phyloP scores from a whole-genome alignment of 2,329 filamentous ascomycete species.

The Fusarium sp. region DNA sequence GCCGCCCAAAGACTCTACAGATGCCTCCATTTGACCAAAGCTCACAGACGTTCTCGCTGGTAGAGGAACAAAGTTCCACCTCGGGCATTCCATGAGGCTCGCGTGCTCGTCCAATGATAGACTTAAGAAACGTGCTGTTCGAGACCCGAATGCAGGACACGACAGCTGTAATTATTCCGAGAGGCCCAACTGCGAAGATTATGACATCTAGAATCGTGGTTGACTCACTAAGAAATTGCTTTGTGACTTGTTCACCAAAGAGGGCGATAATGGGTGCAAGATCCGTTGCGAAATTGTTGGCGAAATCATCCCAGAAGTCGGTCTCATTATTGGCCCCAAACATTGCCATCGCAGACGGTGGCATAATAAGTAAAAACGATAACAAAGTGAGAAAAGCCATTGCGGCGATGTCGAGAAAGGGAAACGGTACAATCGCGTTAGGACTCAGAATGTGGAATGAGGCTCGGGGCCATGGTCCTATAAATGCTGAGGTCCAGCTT shows the following conservation, averaged over 20 bases:
- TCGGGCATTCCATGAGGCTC: not conserved
- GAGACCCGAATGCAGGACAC: not conserved
- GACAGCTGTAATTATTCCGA: not conserved
- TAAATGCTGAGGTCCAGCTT: no score
- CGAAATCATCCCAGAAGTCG: not conserved
- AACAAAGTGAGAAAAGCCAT: not conserved
- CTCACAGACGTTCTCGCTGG: not conserved
- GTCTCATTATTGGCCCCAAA: not conserved
- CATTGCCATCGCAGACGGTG: not conserved
- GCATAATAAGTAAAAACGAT: not conserved
- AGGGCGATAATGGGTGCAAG: not conserved
- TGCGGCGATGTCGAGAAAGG: no score
- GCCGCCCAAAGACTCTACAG: not conserved
- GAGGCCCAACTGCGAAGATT: not conserved
- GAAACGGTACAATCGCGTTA: no score
- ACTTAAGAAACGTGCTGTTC: not conserved
- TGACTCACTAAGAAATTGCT: not conserved
- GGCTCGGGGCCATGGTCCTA: no score
- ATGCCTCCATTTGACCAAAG: not conserved
- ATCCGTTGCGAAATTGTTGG: not conserved
- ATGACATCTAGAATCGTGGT: not conserved
- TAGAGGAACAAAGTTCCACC: not conserved
- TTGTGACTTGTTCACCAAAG: not conserved
- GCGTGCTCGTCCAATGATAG: not conserved
- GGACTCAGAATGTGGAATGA: no score